These are phyloP conservation scores for Sequoia sempervirens DNA, from an alignment of 75 land plant species.

Conservation along the genomic window DNA sequence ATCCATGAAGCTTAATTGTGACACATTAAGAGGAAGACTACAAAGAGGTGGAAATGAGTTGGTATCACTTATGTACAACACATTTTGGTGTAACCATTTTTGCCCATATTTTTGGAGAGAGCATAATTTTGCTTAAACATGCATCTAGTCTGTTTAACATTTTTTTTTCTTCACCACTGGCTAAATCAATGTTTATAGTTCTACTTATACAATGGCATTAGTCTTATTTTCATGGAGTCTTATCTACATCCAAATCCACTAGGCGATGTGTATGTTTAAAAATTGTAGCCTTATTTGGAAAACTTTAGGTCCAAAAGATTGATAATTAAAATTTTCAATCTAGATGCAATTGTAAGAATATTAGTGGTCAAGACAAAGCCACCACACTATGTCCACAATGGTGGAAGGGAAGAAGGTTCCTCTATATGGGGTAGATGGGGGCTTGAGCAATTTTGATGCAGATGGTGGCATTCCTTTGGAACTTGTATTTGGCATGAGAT, in stretches of 20 bases:
- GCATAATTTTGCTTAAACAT: too few species aligned
- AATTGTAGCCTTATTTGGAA: background rate
- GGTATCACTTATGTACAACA: background rate
- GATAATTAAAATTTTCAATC: background rate
- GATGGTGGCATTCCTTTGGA: too few species aligned
- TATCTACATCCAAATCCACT: background rate
- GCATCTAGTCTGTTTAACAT: too few species aligned
- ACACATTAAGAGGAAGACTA: background rate
- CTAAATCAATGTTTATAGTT: background rate
- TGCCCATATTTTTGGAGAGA: background rate
- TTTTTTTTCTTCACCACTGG: background rate
- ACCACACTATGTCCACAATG: conserved; percentile 23
- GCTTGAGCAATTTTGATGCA: too few species aligned
- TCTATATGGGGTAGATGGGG: conserved; percentile 56
- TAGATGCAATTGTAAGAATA: conserved; percentile 46
- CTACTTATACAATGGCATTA: background rate
- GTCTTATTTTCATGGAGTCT: background rate
- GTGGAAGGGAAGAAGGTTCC: conserved; percentile 48
- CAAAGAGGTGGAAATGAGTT: background rate
- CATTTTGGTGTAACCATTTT: background rate
- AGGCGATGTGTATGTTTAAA: background rate
- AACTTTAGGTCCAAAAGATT: background rate
- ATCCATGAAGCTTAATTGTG: too few species aligned
- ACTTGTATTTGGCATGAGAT: too few species aligned
- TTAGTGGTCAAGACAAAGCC: conserved; percentile 55